Percentiles rank a stretch among this genome's conserved stretches.
Conservation (phyloP, 805 yeast genomes). For the Tetrapisispora iriomotensis region DNA sequence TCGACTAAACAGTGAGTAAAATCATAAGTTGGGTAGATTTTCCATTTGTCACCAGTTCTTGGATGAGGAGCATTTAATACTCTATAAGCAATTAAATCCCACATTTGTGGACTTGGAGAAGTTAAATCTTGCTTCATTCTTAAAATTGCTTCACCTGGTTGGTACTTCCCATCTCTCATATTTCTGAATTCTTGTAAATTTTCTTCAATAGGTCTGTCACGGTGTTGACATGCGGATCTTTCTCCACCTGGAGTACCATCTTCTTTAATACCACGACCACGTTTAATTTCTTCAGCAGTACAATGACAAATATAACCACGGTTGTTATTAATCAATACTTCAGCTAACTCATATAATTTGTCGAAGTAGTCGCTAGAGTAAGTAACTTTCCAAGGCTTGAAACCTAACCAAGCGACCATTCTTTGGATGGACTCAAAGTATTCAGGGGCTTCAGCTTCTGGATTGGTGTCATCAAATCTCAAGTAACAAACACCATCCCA, state of each 20-base stretch:
- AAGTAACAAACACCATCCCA: constrained; percentile 82
- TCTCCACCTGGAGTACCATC: constrained; percentile 94
- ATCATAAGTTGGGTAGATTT: constrained; percentile 96
- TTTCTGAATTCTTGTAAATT: constrained; percentile 72
- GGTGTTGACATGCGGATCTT: constrained; percentile 72
- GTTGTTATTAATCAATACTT: constrained; percentile 57
- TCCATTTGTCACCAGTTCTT: constrained; percentile 96
- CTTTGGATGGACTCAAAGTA: constrained; percentile 76
- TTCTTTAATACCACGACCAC: constrained; percentile 79
- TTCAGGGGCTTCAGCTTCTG: constrained; percentile 94
- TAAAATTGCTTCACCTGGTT: constrained; percentile 85
- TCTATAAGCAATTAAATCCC: constrained; percentile 98
- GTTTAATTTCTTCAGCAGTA: constrained; percentile 82
- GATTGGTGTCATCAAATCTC: constrained; percentile 95
- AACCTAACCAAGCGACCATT: constrained; percentile 91
- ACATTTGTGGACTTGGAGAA: constrained; percentile 97
- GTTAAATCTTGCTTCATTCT: constrained; percentile 92
- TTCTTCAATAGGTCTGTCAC: constrained; percentile 61
- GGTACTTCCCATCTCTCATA: constrained; percentile 84
- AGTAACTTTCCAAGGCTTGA: constrained; percentile 86
- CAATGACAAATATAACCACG: constrained; percentile 90
- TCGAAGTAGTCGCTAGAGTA: constrained; percentile 95
- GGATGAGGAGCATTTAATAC: constrained; percentile 88
- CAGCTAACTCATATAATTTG: constrained; percentile 79
- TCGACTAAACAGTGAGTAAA: constrained; percentile 98